Percentiles rank a stretch among this genome's conserved stretches.
Conservation (phyloP, 495 filamentous ascomycete genomes). For the Cairneyella variabilis region DNA sequence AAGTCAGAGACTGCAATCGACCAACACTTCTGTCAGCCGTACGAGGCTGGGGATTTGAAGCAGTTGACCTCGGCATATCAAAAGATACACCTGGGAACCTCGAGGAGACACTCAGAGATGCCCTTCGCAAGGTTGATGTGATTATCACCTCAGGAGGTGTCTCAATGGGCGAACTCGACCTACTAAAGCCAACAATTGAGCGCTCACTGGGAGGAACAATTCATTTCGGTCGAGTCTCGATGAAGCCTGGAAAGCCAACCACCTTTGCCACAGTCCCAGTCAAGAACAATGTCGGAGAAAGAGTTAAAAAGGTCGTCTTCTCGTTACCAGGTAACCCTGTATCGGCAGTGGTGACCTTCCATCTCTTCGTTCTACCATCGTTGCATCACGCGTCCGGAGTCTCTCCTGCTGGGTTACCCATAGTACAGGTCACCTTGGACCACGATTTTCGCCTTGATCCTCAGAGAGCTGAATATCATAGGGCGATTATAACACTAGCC, state of each 20-base stretch:
- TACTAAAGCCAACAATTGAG: slow-evolving; percentile 96
- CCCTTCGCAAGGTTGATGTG: slow-evolving; percentile 70
- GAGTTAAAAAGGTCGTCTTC: slow-evolving; percentile 71
- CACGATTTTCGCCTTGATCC: slow-evolving; percentile 71
- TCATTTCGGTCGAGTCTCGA: slow-evolving; percentile 92
- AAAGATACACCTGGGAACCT: slow-evolving; percentile 74
- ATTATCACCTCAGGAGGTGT: slow-evolving; percentile 93
- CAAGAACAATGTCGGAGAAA: slow-evolving; percentile 53
- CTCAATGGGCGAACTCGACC: slow-evolving; percentile 96
- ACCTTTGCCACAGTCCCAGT: slow-evolving; percentile 88
- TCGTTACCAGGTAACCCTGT: slow-evolving; percentile 93
- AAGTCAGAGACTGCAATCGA: slow-evolving; percentile 91
- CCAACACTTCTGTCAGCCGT: slow-evolving; percentile 79
- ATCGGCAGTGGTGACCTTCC: slow-evolving; percentile 85
- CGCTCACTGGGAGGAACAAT: slow-evolving; percentile 85
- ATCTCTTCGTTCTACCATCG: slow-evolving; percentile 89
- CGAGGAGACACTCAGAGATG: slow-evolving; percentile 69
- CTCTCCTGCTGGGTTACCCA: slow-evolving; percentile 61
- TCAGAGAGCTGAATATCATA: slow-evolving; percentile 81
- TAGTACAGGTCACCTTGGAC: slow-evolving; percentile 63
- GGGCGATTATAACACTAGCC: slow-evolving; percentile 59
- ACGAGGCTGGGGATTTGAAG: slow-evolving; percentile 70
- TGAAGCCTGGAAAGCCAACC: slow-evolving; percentile 98
- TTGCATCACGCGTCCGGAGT: slow-evolving; percentile 68
- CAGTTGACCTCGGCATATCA: slow-evolving; percentile 83